Conservation (phyloP, 495 filamentous ascomycete species). For the Talaromyces liani region DNA sequence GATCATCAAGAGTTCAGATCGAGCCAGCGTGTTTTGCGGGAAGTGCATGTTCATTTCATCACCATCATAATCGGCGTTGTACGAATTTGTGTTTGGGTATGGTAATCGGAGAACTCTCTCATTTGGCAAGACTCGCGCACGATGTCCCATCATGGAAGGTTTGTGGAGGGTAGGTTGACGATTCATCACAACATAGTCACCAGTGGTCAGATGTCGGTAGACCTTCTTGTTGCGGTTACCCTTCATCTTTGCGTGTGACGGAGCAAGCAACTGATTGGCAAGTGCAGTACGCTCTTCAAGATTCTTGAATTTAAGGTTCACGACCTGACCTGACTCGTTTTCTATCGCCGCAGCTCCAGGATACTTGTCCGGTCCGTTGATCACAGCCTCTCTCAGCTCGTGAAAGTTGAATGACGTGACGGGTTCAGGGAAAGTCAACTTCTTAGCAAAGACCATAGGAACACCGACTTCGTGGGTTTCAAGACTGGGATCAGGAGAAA, state of each 20-base stretch:
- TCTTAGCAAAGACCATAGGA: conserved; percentile 91
- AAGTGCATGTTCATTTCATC: conserved; percentile 99
- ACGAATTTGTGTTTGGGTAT: conserved; percentile 96
- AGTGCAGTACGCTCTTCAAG: conserved; percentile 75
- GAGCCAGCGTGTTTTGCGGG: conserved; percentile 90
- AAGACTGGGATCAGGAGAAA: conserved; percentile 96
- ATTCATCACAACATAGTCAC: conserved; percentile 98
- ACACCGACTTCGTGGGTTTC: conserved; percentile 99
- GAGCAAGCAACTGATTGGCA: conserved; percentile 89
- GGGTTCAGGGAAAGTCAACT: conserved; percentile 93
- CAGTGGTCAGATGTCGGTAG: conserved; percentile 89
- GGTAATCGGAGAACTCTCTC: conserved; percentile 99
- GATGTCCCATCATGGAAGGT: conserved; percentile 99
- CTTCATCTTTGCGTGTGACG: conserved; percentile 64
- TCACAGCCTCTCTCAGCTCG: conserved; percentile 90
- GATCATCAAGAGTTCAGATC: conserved; percentile 83
- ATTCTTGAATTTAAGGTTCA: conserved; percentile 80
- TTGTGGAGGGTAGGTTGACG: conserved; percentile 99
- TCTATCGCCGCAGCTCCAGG: conserved; percentile 92
- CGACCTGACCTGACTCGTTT: conserved; percentile 86
- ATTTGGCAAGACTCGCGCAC: conserved; percentile 81
- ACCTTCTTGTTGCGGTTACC: conserved; percentile 92
- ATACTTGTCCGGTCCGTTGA: conserved; percentile 90
- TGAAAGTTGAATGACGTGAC: conserved; percentile 96
- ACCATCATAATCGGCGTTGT: conserved; percentile 99